Conservation (phyloP, 2,329 filamentous ascomycete genomes). For the Fusarium sp. region DNA sequence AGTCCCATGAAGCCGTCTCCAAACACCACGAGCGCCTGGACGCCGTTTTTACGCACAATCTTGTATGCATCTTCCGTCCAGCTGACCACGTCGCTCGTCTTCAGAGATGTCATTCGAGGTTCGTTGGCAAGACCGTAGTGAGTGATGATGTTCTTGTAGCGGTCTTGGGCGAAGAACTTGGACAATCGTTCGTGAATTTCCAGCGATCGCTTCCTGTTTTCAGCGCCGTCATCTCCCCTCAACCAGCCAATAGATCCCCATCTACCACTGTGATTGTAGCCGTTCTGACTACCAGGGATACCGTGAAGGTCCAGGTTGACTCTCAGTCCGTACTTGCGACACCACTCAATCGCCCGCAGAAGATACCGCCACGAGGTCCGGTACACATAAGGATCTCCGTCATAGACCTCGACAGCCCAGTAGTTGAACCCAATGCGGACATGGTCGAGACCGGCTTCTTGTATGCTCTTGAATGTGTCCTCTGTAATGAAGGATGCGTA, state of each 20-base stretch:
- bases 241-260: conserved; percentile 86
- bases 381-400: conserved; percentile 85
- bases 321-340: conserved; percentile 87
- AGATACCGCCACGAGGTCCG: conserved; percentile 93
- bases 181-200: conserved; percentile 88
- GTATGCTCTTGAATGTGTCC: conserved; percentile 83
- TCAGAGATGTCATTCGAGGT: conserved; percentile 82
- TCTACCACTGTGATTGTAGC: conserved; percentile 94
- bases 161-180: conserved; percentile 90
- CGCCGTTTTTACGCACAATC: conserved; percentile 78
- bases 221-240: conserved; percentile 83
- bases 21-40: conserved; percentile 78
- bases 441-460: conserved; percentile 89
- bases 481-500: conserved; percentile 91
- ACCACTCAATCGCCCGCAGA: conserved; percentile 91
- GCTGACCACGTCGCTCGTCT: conserved; percentile 70
- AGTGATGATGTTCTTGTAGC: conserved; percentile 89
- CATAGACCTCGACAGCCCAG: conserved; percentile 89
- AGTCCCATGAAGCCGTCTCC: conserved; percentile 96
- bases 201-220: conserved; percentile 82
- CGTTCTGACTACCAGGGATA: conserved; percentile 93
- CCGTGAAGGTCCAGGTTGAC: conserved; percentile 94
- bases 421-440: conserved; percentile 96
- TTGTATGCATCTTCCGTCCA: conserved; percentile 83
- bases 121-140: conserved; percentile 97